Conservation (phyloP, 108 stramenopile species). For the Nitzschia putrida region DNA sequence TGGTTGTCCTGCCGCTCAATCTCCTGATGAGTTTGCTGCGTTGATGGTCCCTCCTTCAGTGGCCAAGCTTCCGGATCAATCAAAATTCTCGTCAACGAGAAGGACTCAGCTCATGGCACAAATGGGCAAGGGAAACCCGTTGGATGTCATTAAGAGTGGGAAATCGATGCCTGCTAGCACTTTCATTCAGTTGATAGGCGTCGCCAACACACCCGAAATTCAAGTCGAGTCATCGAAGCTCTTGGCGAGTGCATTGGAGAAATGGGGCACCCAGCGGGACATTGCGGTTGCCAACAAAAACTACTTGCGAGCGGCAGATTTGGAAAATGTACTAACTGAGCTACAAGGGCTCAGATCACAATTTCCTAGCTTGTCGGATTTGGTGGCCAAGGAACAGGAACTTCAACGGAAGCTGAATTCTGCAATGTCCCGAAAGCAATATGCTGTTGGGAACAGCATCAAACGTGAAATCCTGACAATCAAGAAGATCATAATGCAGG, state of each 20-base stretch:
- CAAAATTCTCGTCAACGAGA: slow-evolving; percentile 22
- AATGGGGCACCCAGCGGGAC: slow-evolving; percentile 16
- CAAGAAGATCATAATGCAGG: slow-evolving; percentile 39
- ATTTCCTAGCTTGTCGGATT: slow-evolving; percentile 32
- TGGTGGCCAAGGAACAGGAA: slow-evolving; percentile 31
- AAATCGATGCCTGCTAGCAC: slow-evolving; percentile 35
- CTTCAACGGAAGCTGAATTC: slow-evolving; percentile 19
- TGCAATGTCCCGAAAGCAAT: slow-evolving; percentile 30
- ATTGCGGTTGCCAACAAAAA: slow-evolving; percentile 26
- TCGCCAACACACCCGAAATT: slow-evolving; percentile 42
- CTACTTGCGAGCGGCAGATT: slow-evolving; percentile 33
- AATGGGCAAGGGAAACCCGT: slow-evolving; percentile 38
- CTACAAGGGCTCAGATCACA: slow-evolving; percentile 16
- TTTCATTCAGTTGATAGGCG: slow-evolving; percentile 35
- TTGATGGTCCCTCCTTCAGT: slow-evolving; percentile 44
- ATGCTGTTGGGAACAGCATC: slow-evolving; percentile 33
- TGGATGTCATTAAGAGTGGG: slow-evolving; percentile 23
- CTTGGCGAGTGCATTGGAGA: slow-evolving; percentile 15
- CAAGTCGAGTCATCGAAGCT: slow-evolving; percentile 27
- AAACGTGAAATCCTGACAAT: slow-evolving; percentile 34
- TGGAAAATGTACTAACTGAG: slow-evolving; percentile 29
- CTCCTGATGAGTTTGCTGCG: slow-evolving; percentile 40
- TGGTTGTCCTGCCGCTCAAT: slow-evolving; percentile 47
- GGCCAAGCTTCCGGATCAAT: slow-evolving; percentile 24
- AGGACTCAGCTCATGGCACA: slow-evolving; percentile 19